phyloP scores from a whole-genome alignment of 495 filamentous ascomycete species.

The Cryomyces minteri region DNA sequence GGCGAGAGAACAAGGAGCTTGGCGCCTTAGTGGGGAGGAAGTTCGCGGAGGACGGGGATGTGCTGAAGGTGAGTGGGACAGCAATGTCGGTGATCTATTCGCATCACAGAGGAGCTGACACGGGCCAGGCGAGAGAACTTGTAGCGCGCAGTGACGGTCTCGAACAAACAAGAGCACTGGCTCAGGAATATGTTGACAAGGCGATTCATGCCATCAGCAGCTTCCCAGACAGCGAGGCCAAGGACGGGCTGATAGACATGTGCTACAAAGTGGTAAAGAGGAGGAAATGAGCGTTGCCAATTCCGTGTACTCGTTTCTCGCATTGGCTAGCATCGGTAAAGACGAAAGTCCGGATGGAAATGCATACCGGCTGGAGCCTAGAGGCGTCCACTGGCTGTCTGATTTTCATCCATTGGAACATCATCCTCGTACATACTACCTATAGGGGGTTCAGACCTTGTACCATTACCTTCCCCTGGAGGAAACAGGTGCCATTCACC shows the following conservation, averaged over 20 bases:
- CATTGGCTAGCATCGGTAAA: no score
- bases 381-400: no score
- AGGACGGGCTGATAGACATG: constrained; percentile 80
- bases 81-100: not conserved
- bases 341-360: no score
- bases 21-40: constrained; percentile 83
- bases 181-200: constrained; percentile 75
- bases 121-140: constrained; percentile 55
- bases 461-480: no score
- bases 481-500: no score
- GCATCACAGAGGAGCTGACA: constrained; percentile 3
- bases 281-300: no score
- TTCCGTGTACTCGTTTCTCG: no score
- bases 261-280: constrained; percentile 79
- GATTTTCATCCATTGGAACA: no score
- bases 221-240: constrained; percentile 87
- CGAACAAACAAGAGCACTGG: constrained; percentile 73
- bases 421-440: no score
- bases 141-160: constrained; percentile 72
- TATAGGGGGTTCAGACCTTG: no score
- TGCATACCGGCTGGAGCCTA: no score
- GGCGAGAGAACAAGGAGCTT: constrained; percentile 74
- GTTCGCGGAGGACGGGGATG: constrained; percentile 69
- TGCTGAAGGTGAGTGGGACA: constrained; percentile 43
- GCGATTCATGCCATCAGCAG: constrained; percentile 66